Base-by-base conservation (phyloP, 1,284 basidiomycete species). In the Cryptococcus floricola region DNA sequence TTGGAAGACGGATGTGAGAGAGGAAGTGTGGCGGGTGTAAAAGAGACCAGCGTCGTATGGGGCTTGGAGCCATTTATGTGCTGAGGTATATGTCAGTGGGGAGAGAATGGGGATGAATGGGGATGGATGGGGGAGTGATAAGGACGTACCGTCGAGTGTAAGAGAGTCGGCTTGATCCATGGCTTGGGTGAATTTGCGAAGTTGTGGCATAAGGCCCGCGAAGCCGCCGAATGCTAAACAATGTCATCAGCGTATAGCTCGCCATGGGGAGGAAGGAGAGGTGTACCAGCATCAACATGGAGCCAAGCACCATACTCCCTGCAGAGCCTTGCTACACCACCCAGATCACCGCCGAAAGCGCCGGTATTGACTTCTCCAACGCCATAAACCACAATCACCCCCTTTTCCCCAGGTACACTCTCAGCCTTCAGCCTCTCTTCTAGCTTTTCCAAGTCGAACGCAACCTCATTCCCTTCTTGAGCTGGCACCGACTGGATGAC, bases 341-440 rank as follows among this genome's bases (percentile, higher is more conserved):
- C 60, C 28, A 77, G 54, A 13, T 70, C 63, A 10, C 64, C 66
- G 3, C 75, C 79, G 51, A 78, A 77, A 2, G 72, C 78, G 19
- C 79, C 79, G 56, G 81, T 81, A 61, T 81, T 82, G 34, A 82
- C 80, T 63, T 82, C 81, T 5, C 80, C 81, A 23, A 80, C 66
- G 4, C 74, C 75, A 19, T 77, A 73, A 1, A 67, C 71, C 1
- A 82, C 75, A 25, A 81, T 77, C 0, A 73, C 66, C 0, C 71
- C 77, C 43, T 69, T 64, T 1, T 74, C 73, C 0, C 53, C 48
- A 4, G n/a, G 19, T 5, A 58, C 56, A 6, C 60, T 47, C 45
- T 75, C 72, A 12, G 53, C 56, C 37, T 59, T 58, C 47, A 81
- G 52, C 5, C 64, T 48, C 14, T 45, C 56, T 55, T 79, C 76